Conservation (phyloP, 2,329 filamentous ascomycete species). For the Kalmusia sp. region DNA sequence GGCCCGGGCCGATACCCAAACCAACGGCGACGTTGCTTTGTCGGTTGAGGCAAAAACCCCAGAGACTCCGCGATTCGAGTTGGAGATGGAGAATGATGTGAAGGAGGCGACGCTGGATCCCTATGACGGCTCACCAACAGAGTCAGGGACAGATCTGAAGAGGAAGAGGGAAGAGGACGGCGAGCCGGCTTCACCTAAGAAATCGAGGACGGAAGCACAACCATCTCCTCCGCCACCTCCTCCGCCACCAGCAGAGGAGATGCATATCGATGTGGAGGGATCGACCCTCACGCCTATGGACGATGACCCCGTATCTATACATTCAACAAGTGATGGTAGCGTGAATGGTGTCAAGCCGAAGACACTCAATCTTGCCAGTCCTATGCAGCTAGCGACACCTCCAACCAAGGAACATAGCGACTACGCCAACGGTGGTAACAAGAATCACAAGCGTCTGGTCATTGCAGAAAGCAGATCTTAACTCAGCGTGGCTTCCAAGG, state of each 20-base stretch:
- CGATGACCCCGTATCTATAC: slow-evolving; percentile 19
- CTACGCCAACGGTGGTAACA: slow-evolving; percentile 1
- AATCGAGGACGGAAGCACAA: slow-evolving; percentile 37
- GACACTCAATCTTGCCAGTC: slow-evolving; percentile 33
- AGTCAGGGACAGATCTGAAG: slow-evolving; percentile 41
- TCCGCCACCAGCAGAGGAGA: slow-evolving; percentile 40
- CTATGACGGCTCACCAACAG: slow-evolving; percentile 27
- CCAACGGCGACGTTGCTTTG: slow-evolving; percentile 19
- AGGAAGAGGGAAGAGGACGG: slow-evolving; percentile 46
- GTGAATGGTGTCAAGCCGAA: slow-evolving; percentile 20
- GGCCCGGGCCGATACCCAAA: slow-evolving; percentile 38
- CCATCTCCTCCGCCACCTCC: slow-evolving; percentile 53
- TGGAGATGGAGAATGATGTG: slow-evolving; percentile 18
- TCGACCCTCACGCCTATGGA: slow-evolving; percentile 32
- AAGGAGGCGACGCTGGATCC: slow-evolving; percentile 25
- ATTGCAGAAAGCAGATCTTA: background rate
- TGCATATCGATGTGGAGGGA: slow-evolving; percentile 33
- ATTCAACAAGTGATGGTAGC: slow-evolving; percentile 8
- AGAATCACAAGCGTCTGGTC: background rate
- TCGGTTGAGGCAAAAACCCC: slow-evolving; percentile 23
- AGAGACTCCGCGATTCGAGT: slow-evolving; percentile 24
- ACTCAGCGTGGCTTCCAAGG: background rate
- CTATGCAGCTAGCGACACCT: slow-evolving; percentile 55
- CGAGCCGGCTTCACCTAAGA: slow-evolving; percentile 37
- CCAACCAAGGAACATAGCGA: slow-evolving; percentile 39